Evolutionary conservation across 2,329 filamentous ascomycete genomes (phyloP).

Genomic region (Claviceps arundinis): DNA sequence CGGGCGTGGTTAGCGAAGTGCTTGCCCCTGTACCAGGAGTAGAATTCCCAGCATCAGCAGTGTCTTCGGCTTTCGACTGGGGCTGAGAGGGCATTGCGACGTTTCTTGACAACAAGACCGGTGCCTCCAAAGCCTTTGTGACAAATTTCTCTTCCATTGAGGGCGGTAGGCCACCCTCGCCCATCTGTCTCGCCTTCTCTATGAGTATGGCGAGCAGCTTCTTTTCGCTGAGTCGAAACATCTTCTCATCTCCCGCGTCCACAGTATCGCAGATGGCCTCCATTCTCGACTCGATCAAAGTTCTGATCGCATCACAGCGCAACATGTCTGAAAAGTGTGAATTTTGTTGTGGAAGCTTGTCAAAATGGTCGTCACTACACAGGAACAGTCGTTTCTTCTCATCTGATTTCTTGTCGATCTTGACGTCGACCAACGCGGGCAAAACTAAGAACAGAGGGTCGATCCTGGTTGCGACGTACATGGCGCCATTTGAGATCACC

Average conservation of each 20-base stretch:
- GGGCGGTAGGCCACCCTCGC: slow-evolving; percentile 49
- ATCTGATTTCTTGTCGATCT: slow-evolving; percentile 26
- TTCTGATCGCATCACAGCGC: slow-evolving; percentile 30
- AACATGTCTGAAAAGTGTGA: slow-evolving; percentile 48
- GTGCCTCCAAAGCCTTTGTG: slow-evolving; percentile 59
- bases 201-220: slow-evolving; percentile 57
- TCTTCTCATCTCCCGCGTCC: slow-evolving; percentile 67
- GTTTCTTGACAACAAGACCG: slow-evolving; percentile 55
- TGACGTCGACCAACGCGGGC: slow-evolving; percentile 47
- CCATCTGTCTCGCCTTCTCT: slow-evolving; percentile 58
- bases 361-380: slow-evolving; percentile 58
- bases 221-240: slow-evolving; percentile 66
- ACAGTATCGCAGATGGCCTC: slow-evolving; percentile 65
- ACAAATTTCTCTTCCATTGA: slow-evolving; percentile 84
- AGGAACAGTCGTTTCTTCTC: slow-evolving; percentile 51
- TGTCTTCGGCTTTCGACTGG: slow-evolving; percentile 5
- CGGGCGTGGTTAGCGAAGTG: slow-evolving; percentile 30
- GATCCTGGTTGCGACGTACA: slow-evolving; percentile 74
- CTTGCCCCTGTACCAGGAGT: slow-evolving; percentile 13
- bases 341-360: slow-evolving; percentile 40
- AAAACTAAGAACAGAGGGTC: slow-evolving; percentile 78
- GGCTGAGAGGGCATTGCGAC: slow-evolving; percentile 25
- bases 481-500: slow-evolving; percentile 52
- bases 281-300: slow-evolving; percentile 51
- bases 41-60: slow-evolving; percentile 10